Percentiles rank a stretch among this genome's conserved stretches.
These are phyloP conservation scores for Rhododendron henanense DNA, from an alignment of 148 eudicot species.

Conservation along the genomic window DNA sequence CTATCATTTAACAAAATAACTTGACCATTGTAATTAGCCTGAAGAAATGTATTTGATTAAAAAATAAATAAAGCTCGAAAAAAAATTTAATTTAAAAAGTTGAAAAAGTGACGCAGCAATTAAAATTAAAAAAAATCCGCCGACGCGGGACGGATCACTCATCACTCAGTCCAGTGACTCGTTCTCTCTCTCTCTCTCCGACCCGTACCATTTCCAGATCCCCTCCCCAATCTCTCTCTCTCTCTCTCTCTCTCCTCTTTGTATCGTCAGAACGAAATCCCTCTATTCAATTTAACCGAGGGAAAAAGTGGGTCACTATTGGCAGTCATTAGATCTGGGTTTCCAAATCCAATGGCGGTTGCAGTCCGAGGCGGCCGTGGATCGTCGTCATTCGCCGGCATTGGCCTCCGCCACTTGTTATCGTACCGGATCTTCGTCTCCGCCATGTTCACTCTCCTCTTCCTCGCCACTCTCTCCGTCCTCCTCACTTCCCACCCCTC, in stretches of 20 bases:
- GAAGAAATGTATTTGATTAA: too few relatives aligned
- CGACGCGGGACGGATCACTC: conserved; percentile 10
- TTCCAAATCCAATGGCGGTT: conserved; percentile 47
- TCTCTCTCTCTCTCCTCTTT: background rate
- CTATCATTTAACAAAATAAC: too few relatives aligned
- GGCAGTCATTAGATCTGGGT: conserved; percentile 8
- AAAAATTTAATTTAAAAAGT: too few relatives aligned
- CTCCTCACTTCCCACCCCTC: conserved; percentile 60
- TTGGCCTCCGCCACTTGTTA: conserved; percentile 48
- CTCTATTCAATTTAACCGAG: background rate
- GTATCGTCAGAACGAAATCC: background rate
- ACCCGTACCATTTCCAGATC: background rate
- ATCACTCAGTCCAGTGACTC: background rate
- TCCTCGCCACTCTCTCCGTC: conserved; percentile 72
- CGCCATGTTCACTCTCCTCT: conserved; percentile 70
- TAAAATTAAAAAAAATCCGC: background rate
- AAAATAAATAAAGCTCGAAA: too few relatives aligned
- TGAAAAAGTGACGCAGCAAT: background rate
- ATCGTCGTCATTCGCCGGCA: conserved; percentile 28
- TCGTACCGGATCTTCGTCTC: conserved; percentile 82
- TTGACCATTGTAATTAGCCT: too few relatives aligned
- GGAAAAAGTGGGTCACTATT: background rate
- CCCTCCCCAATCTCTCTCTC: background rate
- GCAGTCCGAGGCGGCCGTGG: conserved; percentile 66
- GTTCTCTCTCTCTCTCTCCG: background rate